These are phyloP conservation scores for Flaveria linearis DNA, from an alignment of 129 eudicot species.

Conservation along the genomic window DNA sequence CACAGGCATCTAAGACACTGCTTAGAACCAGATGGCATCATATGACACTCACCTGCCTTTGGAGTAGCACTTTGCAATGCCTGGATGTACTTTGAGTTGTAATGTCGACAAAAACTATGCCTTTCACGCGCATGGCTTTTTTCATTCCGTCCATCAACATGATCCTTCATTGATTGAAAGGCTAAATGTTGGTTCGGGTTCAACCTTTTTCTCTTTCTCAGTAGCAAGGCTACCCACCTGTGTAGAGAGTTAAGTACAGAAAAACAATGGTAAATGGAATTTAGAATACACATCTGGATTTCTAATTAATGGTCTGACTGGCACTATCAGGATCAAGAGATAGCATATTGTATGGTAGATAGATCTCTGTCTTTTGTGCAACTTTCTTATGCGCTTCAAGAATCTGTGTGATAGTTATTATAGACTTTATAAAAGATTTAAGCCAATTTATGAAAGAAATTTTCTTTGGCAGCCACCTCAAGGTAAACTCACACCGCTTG, in stretches of 20 bases:
- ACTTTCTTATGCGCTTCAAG: conserved; percentile 96
- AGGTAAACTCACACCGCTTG: conserved; percentile 91
- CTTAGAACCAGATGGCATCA: too few relatives aligned
- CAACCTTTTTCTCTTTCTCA: conserved; percentile 83
- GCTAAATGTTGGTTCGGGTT: conserved; percentile 69
- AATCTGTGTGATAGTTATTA: conserved; percentile 46
- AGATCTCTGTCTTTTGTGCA: conserved; percentile 89
- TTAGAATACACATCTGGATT: conserved; percentile 71
- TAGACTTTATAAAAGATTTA: conserved; percentile 2
- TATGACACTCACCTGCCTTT: too few relatives aligned
- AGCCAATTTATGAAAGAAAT: neutral
- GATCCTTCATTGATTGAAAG: too few relatives aligned
- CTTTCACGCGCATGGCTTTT: too few relatives aligned
- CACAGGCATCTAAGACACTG: too few relatives aligned
- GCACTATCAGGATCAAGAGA: conserved; percentile 99
- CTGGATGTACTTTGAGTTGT: too few relatives aligned
- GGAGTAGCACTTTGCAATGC: too few relatives aligned
- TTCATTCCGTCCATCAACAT: too few relatives aligned
- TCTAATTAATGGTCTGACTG: conserved; percentile 89
- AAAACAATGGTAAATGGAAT: neutral
- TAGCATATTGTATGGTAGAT: conserved; percentile 87
- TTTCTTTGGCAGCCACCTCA: conserved; percentile 49
- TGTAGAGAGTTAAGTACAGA: neutral
- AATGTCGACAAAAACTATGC: too few relatives aligned
- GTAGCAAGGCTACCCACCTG: conserved; percentile 65